These are phyloP conservation scores for Oryza nivara DNA, from an alignment of 176 grass and related monocot genomes.

Conservation along the genomic window DNA sequence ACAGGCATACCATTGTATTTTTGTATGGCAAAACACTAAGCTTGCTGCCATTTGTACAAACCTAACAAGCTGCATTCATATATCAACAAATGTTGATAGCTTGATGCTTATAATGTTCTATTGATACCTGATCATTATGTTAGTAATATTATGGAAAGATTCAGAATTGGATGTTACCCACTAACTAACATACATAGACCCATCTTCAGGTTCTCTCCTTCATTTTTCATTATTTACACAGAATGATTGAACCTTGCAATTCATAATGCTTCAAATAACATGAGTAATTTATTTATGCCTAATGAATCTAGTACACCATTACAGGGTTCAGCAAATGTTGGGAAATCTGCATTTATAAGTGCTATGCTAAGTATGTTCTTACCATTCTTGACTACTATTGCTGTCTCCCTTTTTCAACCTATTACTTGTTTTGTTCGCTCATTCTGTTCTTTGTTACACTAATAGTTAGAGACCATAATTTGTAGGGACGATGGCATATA, in stretches of 20 bases:
- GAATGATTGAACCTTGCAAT: neutral
- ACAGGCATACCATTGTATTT: neutral
- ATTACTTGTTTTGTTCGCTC: neutral
- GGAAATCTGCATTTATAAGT: slow-evolving; percentile 96
- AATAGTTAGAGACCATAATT: neutral
- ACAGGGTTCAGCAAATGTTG: slow-evolving; percentile 97
- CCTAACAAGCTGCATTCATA: neutral
- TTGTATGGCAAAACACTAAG: neutral
- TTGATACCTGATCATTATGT: neutral
- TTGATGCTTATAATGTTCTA: neutral
- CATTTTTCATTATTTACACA: neutral
- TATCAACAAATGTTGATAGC: neutral
- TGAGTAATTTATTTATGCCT: neutral
- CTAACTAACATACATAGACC: neutral
- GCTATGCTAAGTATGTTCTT: slow-evolving; percentile 80
- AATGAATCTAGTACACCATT: slow-evolving; percentile 15
- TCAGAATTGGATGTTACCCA: neutral
- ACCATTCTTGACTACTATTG: neutral
- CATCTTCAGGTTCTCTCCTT: neutral
- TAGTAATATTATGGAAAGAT: neutral
- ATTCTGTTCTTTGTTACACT: slow-evolving; percentile 16
- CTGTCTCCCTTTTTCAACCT: neutral
- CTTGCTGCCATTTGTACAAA: slow-evolving; percentile 12
- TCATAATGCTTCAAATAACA: neutral
- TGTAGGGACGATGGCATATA: slow-evolving; percentile 83